Base-by-base conservation (phyloP, 2,329 filamentous ascomycete genomes). In the Aspergillus fructus region DNA sequence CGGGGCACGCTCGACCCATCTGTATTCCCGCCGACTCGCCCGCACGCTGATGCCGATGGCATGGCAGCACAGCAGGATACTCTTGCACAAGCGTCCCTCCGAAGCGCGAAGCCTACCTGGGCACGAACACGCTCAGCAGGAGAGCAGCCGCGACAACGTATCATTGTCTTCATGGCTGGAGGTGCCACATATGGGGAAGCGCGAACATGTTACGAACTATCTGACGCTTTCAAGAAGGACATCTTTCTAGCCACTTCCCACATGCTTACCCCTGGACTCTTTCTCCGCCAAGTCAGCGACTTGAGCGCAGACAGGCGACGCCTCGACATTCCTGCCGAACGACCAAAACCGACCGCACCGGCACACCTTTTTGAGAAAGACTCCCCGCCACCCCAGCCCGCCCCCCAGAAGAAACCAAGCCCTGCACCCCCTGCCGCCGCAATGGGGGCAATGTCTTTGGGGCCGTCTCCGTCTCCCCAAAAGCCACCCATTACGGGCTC, bases 81-180 rank as follows among this genome's bases (percentile, higher is more conserved):
- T 64, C 79, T 78, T 37, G 76, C 79, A 1, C 81, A 90, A 63
- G 85, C 89, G 12, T 97, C 93, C 13, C 83, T 99, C 23, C 89
- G 94, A 57, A 90, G 91, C 9, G 92, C 92, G 15, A 96, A 96
- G 68, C 94, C 93, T 2, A 96, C 93, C 42, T 99, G 94, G 94
- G 94, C 94, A 2, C 90, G 91, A 53, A 88, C 90, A 9, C 87
- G 91, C 43, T 83, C 89, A 46, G 84, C 86, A 27, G 87, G 79
- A 58, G 85, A 81, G 59, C 93, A 97, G 71, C 96, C 93, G 63
- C 86, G 89, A 53, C 94, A 99, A 72, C 87, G 94, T 52, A 83
- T 97, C 53, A 90, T 99, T 58, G 88, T 97, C 15, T 97, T 96
- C 72, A 89, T 97, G 83, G 94, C 93, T 1, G 94, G 94, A 48